These are phyloP conservation scores for Serendipita sp. DNA, from an alignment of 768 basidiomycete genomes.

Conservation along the genomic window DNA sequence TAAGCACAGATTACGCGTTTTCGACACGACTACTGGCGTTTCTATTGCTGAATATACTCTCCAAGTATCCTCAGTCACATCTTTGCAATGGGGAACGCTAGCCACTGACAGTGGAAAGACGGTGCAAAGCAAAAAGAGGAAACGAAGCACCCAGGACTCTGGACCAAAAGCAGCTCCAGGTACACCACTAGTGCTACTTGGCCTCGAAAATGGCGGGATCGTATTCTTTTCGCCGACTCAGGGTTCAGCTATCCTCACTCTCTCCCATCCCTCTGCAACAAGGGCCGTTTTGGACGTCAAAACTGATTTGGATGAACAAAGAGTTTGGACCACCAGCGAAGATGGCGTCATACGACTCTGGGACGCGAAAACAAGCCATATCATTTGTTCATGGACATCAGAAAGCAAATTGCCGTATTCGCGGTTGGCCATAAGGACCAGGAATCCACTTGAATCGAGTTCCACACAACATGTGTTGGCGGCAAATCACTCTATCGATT, in stretches of 20 bases:
- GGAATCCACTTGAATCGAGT: slow-evolving; percentile 15
- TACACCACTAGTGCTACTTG: slow-evolving; percentile 33
- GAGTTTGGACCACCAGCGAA: slow-evolving; percentile 41
- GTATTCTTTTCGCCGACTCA: slow-evolving; percentile 47
- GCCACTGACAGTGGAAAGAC: slow-evolving; percentile 19
- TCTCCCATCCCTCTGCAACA: slow-evolving; percentile 40
- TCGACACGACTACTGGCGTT: slow-evolving; percentile 39
- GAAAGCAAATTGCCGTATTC: slow-evolving; percentile 46
- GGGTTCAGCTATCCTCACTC: slow-evolving; percentile 36
- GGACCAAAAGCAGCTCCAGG: slow-evolving; percentile 16
- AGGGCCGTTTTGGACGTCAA: slow-evolving; percentile 36
- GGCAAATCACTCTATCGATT: slow-evolving; percentile 44
- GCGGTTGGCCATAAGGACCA: slow-evolving; percentile 31
- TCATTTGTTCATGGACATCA: slow-evolving; percentile 37
- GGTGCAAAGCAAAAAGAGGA: slow-evolving; percentile 38
- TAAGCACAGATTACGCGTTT: slow-evolving; percentile 55
- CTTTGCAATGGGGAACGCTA: slow-evolving; percentile 34
- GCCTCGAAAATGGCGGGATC: slow-evolving; percentile 45
- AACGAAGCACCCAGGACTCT: slow-evolving; percentile 19
- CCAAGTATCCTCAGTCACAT: slow-evolving; percentile 38
- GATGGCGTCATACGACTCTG: slow-evolving; percentile 44
- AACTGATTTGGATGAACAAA: slow-evolving; percentile 18
- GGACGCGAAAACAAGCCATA: slow-evolving; percentile 35
- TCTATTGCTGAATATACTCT: slow-evolving; percentile 43
- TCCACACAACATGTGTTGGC: slow-evolving; percentile 49